Evolutionary conservation across 2,329 filamentous ascomycete genomes (phyloP).

Genomic region (Phyllosticta citribraziliensis): DNA sequence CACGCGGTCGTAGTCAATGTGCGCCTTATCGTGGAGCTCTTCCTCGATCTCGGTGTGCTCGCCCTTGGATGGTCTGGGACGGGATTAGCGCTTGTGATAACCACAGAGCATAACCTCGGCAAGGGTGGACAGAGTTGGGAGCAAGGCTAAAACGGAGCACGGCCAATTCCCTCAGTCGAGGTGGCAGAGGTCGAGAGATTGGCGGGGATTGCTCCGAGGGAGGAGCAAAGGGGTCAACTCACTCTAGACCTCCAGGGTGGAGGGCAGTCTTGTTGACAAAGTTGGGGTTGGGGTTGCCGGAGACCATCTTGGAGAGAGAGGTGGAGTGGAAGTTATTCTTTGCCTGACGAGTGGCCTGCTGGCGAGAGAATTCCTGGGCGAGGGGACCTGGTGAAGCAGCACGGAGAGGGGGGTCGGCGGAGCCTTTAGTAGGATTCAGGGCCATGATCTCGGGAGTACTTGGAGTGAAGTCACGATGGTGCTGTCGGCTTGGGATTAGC

Average conservation of each 20-base stretch:
- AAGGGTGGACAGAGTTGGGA: background rate
- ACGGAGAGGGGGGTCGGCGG: constrained; percentile 24
- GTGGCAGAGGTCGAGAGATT: background rate
- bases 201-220: background rate
- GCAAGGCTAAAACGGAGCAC: background rate
- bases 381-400: constrained; percentile 37
- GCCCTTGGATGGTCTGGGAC: constrained; percentile 34
- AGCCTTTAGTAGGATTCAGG: constrained; percentile 27
- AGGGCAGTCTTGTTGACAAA: constrained; percentile 84
- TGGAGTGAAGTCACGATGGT: constrained; percentile 8
- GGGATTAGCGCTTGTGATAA: background rate
- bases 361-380: constrained; percentile 46
- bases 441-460: constrained; percentile 17
- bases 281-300: constrained; percentile 19
- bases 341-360: constrained; percentile 48
- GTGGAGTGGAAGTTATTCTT: constrained; percentile 50
- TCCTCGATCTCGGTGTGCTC: constrained; percentile 97
- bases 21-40: constrained; percentile 91
- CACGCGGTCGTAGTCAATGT: constrained; percentile 98
- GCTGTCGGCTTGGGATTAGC: background rate
- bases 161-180: background rate
- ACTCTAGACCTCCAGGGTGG: constrained; percentile 85
- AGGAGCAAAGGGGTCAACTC: constrained; percentile 37
- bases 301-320: constrained; percentile 31
- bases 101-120: background rate